These are phyloP conservation scores for Prunus fruticosa DNA, from an alignment of 306 rosid species.

Conservation along the genomic window DNA sequence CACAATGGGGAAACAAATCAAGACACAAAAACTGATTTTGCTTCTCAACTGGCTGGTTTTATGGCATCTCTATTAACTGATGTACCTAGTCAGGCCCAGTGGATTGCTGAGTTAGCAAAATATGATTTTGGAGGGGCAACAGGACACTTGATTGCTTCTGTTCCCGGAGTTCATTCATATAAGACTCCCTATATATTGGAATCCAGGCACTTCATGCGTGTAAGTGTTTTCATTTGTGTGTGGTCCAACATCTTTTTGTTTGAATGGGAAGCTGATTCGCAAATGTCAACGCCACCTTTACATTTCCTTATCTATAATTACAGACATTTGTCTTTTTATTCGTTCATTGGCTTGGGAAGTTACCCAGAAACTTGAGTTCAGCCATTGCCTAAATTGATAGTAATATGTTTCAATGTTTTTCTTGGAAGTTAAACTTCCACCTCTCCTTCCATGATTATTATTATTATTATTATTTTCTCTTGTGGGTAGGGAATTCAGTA, in stretches of 20 bases:
- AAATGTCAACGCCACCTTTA: slow-evolving; percentile 5
- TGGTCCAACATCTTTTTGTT: slow-evolving; percentile 9
- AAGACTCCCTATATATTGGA: slow-evolving; percentile 39
- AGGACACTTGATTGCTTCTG: slow-evolving; percentile 72
- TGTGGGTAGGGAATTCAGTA: not conserved
- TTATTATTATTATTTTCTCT: not conserved
- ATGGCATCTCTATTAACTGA: slow-evolving; percentile 71
- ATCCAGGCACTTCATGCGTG: slow-evolving; percentile 25
- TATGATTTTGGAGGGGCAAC: slow-evolving; percentile 70
- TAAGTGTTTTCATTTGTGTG: slow-evolving; percentile 33
- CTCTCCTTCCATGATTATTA: not conserved
- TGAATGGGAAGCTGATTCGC: slow-evolving; percentile 3
- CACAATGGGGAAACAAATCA: slow-evolving; percentile 21
- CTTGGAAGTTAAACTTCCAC: slow-evolving; percentile 5
- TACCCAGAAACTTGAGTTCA: not conserved
- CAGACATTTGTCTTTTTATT: slow-evolving; percentile 11
- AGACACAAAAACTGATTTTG: slow-evolving; percentile 58
- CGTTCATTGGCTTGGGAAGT: slow-evolving; percentile 11
- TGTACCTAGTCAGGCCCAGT: slow-evolving; percentile 66
- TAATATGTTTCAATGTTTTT: not conserved
- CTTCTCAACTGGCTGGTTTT: slow-evolving; percentile 80
- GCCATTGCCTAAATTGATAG: not conserved
- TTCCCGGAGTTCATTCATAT: slow-evolving; percentile 69
- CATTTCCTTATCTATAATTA: not conserved
- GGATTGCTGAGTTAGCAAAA: slow-evolving; percentile 64